Conservation (phyloP, 129 eudicot genomes). For the Centrapalus pauciflorus region DNA sequence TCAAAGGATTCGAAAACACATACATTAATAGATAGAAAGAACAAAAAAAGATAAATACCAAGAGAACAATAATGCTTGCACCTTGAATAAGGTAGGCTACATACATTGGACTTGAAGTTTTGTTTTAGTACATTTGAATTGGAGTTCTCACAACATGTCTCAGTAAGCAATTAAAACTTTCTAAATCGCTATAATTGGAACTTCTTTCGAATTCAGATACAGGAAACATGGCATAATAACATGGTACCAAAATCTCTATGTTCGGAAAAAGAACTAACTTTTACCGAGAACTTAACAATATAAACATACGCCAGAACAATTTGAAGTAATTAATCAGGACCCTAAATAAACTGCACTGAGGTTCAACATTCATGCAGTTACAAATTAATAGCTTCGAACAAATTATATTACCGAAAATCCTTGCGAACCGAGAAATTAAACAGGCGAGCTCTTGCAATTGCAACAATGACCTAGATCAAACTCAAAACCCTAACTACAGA, state of each 20-base stretch:
- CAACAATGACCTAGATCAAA: constrained; percentile 9
- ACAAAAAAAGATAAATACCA: neutral
- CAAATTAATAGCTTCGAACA: neutral
- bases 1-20: constrained; percentile 1
- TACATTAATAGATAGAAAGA: neutral
- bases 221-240: neutral
- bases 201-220: neutral
- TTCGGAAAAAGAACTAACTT: neutral
- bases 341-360: constrained; percentile 5
- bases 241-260: too few relatives aligned
- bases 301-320: neutral
- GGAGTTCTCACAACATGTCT: constrained; percentile 1
- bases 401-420: constrained; percentile 17
- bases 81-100: neutral
- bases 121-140: constrained; percentile 7
- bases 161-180: neutral
- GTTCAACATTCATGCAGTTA: constrained; percentile 10
- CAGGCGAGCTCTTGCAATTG: constrained; percentile 2
- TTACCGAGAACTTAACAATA: constrained; percentile 2
- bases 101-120: neutral
- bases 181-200: constrained; percentile 1
- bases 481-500: constrained; percentile 14
- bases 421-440: constrained; percentile 3
- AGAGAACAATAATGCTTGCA: neutral
- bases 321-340: neutral